phyloP scores from a whole-genome alignment of 2,329 filamentous ascomycete species.

The Lachnellula occidentalis region DNA sequence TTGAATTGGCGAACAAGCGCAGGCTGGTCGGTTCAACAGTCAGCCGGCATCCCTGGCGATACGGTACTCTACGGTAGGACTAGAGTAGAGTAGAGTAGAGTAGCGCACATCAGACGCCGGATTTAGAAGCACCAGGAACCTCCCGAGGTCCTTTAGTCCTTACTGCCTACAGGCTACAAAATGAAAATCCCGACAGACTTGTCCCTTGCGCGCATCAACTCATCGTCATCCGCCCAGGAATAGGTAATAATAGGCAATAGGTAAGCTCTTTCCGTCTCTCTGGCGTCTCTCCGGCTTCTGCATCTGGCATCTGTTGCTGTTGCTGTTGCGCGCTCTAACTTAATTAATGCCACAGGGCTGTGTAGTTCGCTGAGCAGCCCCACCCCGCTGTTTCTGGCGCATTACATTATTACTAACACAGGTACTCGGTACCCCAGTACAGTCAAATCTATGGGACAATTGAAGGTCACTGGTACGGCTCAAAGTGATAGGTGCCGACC shows the following conservation, averaged over 20 bases:
- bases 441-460: no score
- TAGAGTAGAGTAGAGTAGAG: neutral
- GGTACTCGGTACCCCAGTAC: no score
- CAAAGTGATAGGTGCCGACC: conserved; percentile 20
- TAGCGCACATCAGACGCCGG: neutral
- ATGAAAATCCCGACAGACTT: no score
- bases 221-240: no score
- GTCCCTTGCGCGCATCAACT: no score
- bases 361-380: neutral
- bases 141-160: no score
- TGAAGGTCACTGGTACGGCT: neutral
- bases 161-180: no score
- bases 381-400: neutral
- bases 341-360: neutral
- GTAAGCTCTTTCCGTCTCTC: no score
- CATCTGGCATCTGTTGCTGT: neutral
- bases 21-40: neutral
- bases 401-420: no score
- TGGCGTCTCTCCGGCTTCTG: neutral
- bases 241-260: no score
- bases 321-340: no score
- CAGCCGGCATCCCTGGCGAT: neutral
- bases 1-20: neutral
- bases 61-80: neutral
- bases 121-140: conserved; percentile 1